Conservation (phyloP, 2,329 filamentous ascomycete species). For the Paraconiothyrium sp. region DNA sequence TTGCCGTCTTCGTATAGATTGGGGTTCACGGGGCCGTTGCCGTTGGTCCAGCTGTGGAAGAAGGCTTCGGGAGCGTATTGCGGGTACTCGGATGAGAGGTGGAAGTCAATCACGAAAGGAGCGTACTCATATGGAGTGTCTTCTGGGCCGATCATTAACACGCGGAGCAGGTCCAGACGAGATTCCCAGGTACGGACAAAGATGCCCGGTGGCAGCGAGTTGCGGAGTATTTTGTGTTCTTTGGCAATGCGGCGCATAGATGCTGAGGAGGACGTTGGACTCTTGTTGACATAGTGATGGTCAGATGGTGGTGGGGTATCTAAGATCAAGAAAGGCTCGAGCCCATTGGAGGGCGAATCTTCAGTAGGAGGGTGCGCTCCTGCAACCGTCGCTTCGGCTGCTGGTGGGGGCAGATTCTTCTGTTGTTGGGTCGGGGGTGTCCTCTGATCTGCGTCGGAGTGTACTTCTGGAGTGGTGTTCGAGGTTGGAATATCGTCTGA, state of each 20-base stretch:
- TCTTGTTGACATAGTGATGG: slow-evolving; percentile 52
- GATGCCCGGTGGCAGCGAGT: slow-evolving; percentile 64
- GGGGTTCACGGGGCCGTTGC: slow-evolving; percentile 65
- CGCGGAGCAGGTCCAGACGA: slow-evolving; percentile 66
- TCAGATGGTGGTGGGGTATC: slow-evolving; percentile 44
- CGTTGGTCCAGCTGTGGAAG: slow-evolving; percentile 68
- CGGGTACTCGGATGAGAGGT: slow-evolving; percentile 62
- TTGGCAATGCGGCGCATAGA: slow-evolving; percentile 63
- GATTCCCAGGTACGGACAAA: slow-evolving; percentile 69
- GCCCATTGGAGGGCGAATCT: slow-evolving; percentile 19
- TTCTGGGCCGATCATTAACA: slow-evolving; percentile 66
- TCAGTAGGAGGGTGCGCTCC: slow-evolving; percentile 11
- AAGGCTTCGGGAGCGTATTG: slow-evolving; percentile 62
- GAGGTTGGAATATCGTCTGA: slow-evolving; percentile 37
- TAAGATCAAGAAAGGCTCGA: slow-evolving; percentile 46
- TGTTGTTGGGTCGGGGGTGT: background rate
- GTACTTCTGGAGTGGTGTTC: slow-evolving; percentile 46
- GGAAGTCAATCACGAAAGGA: slow-evolving; percentile 69
- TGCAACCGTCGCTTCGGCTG: slow-evolving; percentile 20
- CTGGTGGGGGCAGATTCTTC: slow-evolving; percentile 8
- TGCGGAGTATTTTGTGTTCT: slow-evolving; percentile 67
- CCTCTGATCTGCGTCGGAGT: slow-evolving; percentile 38
- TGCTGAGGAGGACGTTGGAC: slow-evolving; percentile 52
- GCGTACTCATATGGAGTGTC: slow-evolving; percentile 70
- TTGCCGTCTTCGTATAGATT: slow-evolving; percentile 71